Evolutionary conservation across 768 basidiomycete species (phyloP), one percentile per base, ranked within the genome.

Genomic region (Dioszegia crocea): DNA sequence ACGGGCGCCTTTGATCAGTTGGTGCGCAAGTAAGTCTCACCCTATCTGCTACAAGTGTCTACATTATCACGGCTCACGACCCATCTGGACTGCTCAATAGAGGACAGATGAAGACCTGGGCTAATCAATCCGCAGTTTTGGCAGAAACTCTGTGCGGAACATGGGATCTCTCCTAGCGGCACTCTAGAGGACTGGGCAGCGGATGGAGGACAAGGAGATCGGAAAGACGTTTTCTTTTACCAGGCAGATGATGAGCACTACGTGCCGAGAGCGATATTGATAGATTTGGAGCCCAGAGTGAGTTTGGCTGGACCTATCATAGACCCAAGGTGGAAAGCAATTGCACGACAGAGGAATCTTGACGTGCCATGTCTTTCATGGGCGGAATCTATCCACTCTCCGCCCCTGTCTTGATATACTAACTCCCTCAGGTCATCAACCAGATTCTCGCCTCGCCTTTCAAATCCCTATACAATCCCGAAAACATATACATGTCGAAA

Each of bases 241-340:
- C 94, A 98, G 77, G 96, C 96, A n/a, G 96, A 99, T 76, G 96
- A 99, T 71, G 96, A 98, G 76, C 93, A 96, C 70, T 99, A 98
- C 77, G 93, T 99, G 60, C 96, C 96, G 1, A 84, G 96, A 52
- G 91, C 96, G 4, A 94, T 99, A 61, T 83, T 99, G 38, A 86
- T 77, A 40, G 96, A 99, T 78, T 83, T 96, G 26, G 96, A 99
- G 75, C 96, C 96, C 19, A 83, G 96, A 75, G 94, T 96, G 71
- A 75, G 86, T 80, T 19, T 27, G 33, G 16, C 49, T 52, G 4
- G 4, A 31, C 21, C 36, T 24, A n/a, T n/a, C n/a, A n/a, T n/a
- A n/a, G n/a, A n/a, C n/a, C n/a, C n/a, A n/a, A n/a, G n/a, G n/a
- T n/a, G n/a, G n/a, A n/a, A n/a, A n/a, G n/a, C n/a, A n/a, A n/a